Evolutionary conservation across 257 asterid genomes (phyloP).

Genomic region (Fraxinus cuspidata): DNA sequence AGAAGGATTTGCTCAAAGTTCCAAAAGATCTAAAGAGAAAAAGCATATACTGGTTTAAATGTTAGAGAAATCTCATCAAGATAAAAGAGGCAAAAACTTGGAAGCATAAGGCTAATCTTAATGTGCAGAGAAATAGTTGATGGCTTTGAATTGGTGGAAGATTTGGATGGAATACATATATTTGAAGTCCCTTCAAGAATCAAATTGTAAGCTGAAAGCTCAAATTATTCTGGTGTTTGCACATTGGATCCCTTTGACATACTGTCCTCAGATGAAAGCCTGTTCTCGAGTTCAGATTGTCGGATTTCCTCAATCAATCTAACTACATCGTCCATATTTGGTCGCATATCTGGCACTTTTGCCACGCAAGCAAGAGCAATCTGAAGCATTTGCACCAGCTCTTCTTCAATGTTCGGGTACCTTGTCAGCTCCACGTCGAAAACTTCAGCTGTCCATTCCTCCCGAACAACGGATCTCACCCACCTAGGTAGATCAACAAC

Average conservation of each 20-base stretch:
- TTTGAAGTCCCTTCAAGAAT: not conserved
- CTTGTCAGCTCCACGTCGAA: slow-evolving; percentile 73
- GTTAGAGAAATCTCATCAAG: no score
- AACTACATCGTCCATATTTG: slow-evolving; percentile 74
- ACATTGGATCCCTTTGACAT: slow-evolving; percentile 55
- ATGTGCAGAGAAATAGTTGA: no score
- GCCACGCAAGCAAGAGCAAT: slow-evolving; percentile 80
- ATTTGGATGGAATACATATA: not conserved
- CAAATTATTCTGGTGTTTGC: slow-evolving; percentile 43
- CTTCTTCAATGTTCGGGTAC: slow-evolving; percentile 67
- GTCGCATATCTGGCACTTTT: slow-evolving; percentile 61
- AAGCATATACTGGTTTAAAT: no score
- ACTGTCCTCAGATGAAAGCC: slow-evolving; percentile 75
- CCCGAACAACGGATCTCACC: slow-evolving; percentile 89
- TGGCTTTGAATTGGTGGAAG: no score
- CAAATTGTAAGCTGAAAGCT: not conserved
- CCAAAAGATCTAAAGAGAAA: no score
- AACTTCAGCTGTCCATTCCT: slow-evolving; percentile 98
- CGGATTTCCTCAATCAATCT: slow-evolving; percentile 69
- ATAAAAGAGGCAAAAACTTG: no score
- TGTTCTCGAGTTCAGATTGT: slow-evolving; percentile 47
- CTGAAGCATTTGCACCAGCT: slow-evolving; percentile 95
- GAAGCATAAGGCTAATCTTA: no score
- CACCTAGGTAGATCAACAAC: slow-evolving; percentile 85
- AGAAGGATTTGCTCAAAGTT: no score